phyloP scores from a whole-genome alignment of 495 filamentous ascomycete species.

The Darksidea phi region DNA sequence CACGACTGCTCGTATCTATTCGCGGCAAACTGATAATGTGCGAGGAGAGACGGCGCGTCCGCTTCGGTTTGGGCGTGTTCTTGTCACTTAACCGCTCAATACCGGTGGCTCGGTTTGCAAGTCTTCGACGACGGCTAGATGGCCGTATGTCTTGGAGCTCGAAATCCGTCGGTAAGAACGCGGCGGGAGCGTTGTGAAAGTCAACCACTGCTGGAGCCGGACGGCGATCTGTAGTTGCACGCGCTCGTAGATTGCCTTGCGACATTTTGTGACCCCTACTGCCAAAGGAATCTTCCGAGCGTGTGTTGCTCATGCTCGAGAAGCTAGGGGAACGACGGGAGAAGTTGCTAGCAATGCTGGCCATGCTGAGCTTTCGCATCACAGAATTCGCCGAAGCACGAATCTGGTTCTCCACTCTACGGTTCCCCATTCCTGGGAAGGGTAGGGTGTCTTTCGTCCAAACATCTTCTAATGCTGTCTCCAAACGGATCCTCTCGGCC shows the following conservation, averaged over 20 bases:
- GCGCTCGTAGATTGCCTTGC: conserved; percentile 16
- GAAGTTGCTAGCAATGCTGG: conserved; percentile 64
- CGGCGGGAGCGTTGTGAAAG: conserved; percentile 40
- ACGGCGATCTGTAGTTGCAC: conserved; percentile 24
- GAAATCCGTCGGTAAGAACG: conserved; percentile 46
- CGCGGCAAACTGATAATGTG: conserved; percentile 27
- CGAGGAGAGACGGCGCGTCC: conserved; percentile 24
- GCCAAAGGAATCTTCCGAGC: conserved; percentile 37
- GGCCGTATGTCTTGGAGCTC: conserved; percentile 34
- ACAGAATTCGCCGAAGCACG: conserved; percentile 71
- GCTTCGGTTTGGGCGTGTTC: conserved; percentile 27
- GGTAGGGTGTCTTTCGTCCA: conserved; percentile 84
- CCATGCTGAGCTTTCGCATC: conserved; percentile 79
- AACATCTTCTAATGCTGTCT: conserved; percentile 69
- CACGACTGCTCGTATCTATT: not conserved
- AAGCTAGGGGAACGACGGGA: conserved; percentile 59
- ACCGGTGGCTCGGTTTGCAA: conserved; percentile 33
- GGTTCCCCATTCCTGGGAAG: conserved; percentile 77
- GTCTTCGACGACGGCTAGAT: conserved; percentile 17
- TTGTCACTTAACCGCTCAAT: conserved; percentile 24
- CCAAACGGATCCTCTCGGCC: conserved; percentile 73
- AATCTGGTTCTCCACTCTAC: conserved; percentile 63
- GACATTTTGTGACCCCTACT: conserved; percentile 20
- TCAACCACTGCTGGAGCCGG: conserved; percentile 36
- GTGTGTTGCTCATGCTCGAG: conserved; percentile 43